Conservation (phyloP, 257 asterid genomes). For the Solanum appendiculatum region DNA sequence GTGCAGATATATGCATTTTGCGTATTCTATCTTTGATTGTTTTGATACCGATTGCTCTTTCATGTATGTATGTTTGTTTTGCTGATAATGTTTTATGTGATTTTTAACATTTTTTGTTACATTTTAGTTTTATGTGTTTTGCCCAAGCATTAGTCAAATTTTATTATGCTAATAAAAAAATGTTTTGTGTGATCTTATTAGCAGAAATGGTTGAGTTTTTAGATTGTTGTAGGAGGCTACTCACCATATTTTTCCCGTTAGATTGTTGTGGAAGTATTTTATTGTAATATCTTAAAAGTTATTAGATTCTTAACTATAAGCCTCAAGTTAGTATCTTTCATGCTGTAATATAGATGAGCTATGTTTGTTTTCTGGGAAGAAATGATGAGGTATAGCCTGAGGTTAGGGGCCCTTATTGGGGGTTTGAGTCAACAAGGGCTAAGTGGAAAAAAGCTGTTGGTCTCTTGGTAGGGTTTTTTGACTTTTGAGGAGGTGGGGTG, state of each 20-base stretch:
- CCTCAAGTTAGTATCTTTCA: not conserved
- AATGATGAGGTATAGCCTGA: not conserved
- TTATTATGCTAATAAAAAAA: too few relatives aligned
- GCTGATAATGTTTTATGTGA: not conserved
- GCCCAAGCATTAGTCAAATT: not conserved
- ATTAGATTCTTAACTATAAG: too few relatives aligned
- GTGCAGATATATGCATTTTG: not conserved
- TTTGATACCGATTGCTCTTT: not conserved
- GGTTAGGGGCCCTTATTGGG: not conserved
- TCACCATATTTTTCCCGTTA: not conserved
- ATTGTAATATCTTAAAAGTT: not conserved
- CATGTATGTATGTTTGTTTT: not conserved
- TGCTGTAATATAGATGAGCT: not conserved
- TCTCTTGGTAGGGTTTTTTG: not conserved
- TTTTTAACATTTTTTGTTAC: too few relatives aligned
- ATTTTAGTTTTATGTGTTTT: not conserved
- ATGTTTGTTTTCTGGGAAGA: not conserved
- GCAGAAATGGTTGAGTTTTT: not conserved
- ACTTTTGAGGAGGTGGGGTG: not conserved
- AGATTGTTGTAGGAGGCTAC: not conserved
- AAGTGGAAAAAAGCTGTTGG: not conserved
- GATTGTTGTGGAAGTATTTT: not conserved
- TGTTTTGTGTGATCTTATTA: not conserved
- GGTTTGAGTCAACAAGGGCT: not conserved
- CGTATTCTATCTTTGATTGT: not conserved